Percentiles rank a stretch among this genome's conserved stretches.
phyloP scores from a whole-genome alignment of 192 early-diverging fungal species.

The Obelidium mucronatum region DNA sequence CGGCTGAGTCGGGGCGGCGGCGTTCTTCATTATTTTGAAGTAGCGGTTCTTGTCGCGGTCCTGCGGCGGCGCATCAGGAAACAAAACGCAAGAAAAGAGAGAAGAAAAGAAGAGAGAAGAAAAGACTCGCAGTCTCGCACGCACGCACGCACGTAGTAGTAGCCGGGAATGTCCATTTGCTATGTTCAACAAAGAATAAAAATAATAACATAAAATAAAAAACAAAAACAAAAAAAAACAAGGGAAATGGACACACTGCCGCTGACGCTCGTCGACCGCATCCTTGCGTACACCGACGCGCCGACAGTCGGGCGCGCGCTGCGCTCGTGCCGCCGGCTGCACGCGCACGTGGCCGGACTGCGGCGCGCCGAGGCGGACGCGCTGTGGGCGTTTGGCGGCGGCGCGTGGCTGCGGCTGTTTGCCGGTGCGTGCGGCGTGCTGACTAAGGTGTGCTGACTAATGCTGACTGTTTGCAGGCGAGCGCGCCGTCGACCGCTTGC shows the following conservation, averaged over 20 bases:
- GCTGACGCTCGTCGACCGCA: conserved; percentile 9
- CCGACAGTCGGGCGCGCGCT: neutral
- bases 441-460: too few relatives aligned
- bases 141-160: conserved; percentile 10
- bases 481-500: neutral
- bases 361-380: neutral
- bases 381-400: neutral
- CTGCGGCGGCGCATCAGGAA: neutral
- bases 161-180: conserved; percentile 23
- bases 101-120: neutral
- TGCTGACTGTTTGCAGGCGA: neutral
- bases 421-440: too few relatives aligned
- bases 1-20: neutral
- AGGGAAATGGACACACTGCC: too few relatives aligned
- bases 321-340: neutral
- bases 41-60: conserved; percentile 6
- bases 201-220: too few relatives aligned
- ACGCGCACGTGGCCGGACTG: neutral
- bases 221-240: too few relatives aligned
- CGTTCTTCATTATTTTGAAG: conserved; percentile 28
- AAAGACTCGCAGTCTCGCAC: neutral
- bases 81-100: neutral
- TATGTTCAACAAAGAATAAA: neutral
- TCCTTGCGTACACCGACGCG: conserved; percentile 17
- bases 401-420: neutral